These are phyloP conservation scores for Trichothecium roseum DNA, from an alignment of 2,329 filamentous ascomycete species.

Conservation along the genomic window DNA sequence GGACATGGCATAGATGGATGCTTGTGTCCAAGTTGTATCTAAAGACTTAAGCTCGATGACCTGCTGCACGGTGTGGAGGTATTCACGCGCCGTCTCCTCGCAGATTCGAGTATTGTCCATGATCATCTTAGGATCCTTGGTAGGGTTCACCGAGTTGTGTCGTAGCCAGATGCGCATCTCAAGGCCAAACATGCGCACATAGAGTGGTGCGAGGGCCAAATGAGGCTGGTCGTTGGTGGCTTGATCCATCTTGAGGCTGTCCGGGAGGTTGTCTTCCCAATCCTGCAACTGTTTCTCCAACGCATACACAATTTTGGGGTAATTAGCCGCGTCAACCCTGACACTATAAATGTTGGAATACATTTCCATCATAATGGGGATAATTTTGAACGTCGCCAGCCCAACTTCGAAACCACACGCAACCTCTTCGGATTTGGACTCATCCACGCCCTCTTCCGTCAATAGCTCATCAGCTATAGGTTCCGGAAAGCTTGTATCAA, in stretches of 20 bases:
- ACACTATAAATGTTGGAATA: constrained; percentile 69
- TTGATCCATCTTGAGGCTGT: constrained; percentile 41
- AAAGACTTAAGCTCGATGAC: constrained; percentile 56
- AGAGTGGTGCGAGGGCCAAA: constrained; percentile 38
- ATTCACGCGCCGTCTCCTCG: constrained; percentile 52
- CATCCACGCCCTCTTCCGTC: constrained; percentile 52
- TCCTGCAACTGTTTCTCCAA: constrained; percentile 54
- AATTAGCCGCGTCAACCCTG: constrained; percentile 49
- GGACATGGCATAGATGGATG: constrained; percentile 60
- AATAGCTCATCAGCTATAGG: constrained; percentile 61
- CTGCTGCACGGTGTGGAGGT: constrained; percentile 49
- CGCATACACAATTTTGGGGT: constrained; percentile 50
- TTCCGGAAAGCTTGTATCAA: constrained; percentile 69
- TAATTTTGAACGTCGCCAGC: constrained; percentile 53
- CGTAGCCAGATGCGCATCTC: constrained; percentile 51
- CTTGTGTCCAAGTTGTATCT: constrained; percentile 70
- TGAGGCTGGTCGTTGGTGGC: constrained; percentile 28
- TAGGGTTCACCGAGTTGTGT: constrained; percentile 50
- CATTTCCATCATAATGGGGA: constrained; percentile 61
- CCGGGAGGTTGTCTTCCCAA: constrained; percentile 56
- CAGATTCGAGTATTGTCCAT: constrained; percentile 56
- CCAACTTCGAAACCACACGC: constrained; percentile 60
- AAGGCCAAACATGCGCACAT: constrained; percentile 40
- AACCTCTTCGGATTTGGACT: constrained; percentile 28
- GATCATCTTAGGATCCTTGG: constrained; percentile 42